Evolutionary conservation across 1,139 yeast species (phyloP).

Genomic region (Sugiyamaella sp.): DNA sequence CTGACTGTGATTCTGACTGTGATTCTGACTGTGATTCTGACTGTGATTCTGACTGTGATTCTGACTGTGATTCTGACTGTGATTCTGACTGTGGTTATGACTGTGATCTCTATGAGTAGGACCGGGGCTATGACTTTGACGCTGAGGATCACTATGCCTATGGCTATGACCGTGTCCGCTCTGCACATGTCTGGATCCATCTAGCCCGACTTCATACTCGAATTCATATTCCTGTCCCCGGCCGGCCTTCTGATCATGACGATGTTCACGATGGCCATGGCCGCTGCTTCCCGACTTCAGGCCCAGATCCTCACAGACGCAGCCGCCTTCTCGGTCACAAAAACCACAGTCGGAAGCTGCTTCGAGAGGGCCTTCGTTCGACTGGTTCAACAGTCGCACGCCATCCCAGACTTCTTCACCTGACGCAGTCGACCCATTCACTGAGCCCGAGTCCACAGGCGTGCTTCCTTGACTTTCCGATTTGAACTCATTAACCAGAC

Average conservation of each 20-base stretch:
- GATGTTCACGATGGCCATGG: slow-evolving; percentile 5
- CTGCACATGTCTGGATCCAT: no score
- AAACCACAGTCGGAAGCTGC: slow-evolving; percentile 36
- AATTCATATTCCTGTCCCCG: no score
- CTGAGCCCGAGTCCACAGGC: background rate
- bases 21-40: background rate
- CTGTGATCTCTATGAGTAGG: background rate
- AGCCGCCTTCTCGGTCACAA: slow-evolving; percentile 39
- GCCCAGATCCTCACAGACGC: slow-evolving; percentile 42
- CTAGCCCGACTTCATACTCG: no score
- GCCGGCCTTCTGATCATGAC: background rate
- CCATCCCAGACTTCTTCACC: background rate
- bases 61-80: background rate
- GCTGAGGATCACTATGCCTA: slow-evolving; percentile 4
- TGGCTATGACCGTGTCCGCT: background rate
- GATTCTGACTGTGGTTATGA: background rate
- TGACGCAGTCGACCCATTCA: background rate
- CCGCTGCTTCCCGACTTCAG: slow-evolving; percentile 23
- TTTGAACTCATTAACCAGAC: slow-evolving; percentile 9
- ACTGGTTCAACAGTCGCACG: background rate
- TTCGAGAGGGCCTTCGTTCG: slow-evolving; percentile 8
- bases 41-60: slow-evolving; percentile 7
- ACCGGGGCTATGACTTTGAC: slow-evolving; percentile 7
- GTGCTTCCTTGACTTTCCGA: background rate
- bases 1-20: slow-evolving; percentile 6